Base-by-base conservation (phyloP, 768 basidiomycete genomes). In the Leccinum rimulosum region DNA sequence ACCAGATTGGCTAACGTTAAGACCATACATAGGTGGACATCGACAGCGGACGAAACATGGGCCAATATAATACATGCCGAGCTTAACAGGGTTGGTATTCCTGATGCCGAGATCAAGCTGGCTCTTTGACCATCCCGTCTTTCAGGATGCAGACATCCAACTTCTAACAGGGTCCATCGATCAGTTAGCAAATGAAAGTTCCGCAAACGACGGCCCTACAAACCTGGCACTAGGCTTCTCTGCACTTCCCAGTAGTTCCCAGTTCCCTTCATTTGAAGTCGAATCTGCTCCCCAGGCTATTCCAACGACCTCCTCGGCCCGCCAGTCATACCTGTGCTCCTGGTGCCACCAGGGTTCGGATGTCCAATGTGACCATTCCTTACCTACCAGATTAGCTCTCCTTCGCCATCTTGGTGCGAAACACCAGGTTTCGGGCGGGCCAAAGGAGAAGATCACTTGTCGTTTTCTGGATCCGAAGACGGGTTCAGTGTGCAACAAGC, bases 331-430 rank as follows among this genome's bases (percentile, higher is more conserved):
- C 36, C 14, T 0, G 7, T 69, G 66, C 28, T 51, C 55, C 27
- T 68, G 69, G 69, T 9, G n/a, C 5, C 27, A n/a, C 1, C 40
- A 62, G 2, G 30, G 15, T 15, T 50, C 60, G 6, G 10, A 30
- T 15, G 2, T 1, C 1, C 12, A 0, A 15, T 70, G 69, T 9
- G 1, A 15, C 1, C 36, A 66, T 3, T 4, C 47, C 25, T 50
- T 60, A 11, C 54, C 22, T 1, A 33, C 54, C 38, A 61, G 60
- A 17, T 4, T 6, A 11, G 30, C 52, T 0, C 56, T 72, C n/a
- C 66, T 72, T 22, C 55, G 25, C 2, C 69, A 70, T 12, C 56
- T 70, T 6, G 27, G 17, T 3, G 47, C 0, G 11, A 14, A 0
- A 9, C 69, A 70, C 35, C 25, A 50, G 15, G 69, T 66, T 4